Evolutionary conservation across 2,329 filamentous ascomycete genomes (phyloP), one percentile per base, ranked within the genome.

Genomic region (Escovopsis sp.): DNA sequence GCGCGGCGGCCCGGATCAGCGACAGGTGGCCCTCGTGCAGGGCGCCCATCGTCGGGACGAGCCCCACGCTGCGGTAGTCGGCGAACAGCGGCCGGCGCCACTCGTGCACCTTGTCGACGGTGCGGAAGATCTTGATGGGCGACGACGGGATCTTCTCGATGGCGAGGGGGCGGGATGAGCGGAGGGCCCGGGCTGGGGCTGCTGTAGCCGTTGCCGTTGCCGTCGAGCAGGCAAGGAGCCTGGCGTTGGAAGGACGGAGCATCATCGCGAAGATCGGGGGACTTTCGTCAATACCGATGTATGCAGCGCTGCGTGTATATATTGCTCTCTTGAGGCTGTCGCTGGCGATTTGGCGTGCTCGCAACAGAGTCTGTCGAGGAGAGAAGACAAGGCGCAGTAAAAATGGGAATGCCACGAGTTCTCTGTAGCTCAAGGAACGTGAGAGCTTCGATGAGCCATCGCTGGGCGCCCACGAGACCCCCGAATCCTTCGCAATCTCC

Each of bases 31-130:
- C 90, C 37, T 76, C 72, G 57, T 98, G 90, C n/a, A 98, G 70
- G 34, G 90, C 90, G 42, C 90, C 90, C 90, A 98, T 96, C 23
- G 90, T 98, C 2, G 90, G 90, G 26, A 98, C 86, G 19, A 98
- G 74, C 39, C 81, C 85, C 39, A 98, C 76, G 31, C 76, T 77
- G 38, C 79, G 73, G 47, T 79, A 71, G 49, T 76, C 67, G 40
- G 75, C 59, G 26, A 75, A 60, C 40, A 86, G 73, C 28, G 75
- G 68, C 16, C 63, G 68, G 26, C 85, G 76, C 65, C 79, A 80
- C 47, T 67, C 57, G 27, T 84, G 81, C 35, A 94, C 63, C 10
- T 73, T 65, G 12, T 76, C 62, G 39, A 90, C 76, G 55, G 83
- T 71, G 47, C 83, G 82, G 53, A 93, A 80, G 48, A 94, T 58